Conservation (phyloP, 1,284 basidiomycete species). For the Puccinia polysora region DNA sequence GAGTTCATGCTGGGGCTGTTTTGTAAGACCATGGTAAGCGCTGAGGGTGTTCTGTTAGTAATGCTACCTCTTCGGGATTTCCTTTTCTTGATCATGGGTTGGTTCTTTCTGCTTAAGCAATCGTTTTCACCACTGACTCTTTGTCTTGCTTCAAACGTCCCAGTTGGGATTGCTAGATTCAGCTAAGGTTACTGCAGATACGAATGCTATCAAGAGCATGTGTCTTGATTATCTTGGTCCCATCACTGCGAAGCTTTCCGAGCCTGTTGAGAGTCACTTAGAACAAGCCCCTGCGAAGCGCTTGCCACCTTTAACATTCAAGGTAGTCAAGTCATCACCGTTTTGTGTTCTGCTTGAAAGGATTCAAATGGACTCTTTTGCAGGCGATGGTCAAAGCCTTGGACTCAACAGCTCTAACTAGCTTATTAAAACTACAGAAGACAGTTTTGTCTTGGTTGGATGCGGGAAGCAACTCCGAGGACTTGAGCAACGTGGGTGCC, state of each 20-base stretch:
- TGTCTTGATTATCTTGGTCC: conserved; percentile 40
- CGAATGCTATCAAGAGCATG: conserved; percentile 36
- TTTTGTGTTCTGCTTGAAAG: neutral
- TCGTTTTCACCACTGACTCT: neutral
- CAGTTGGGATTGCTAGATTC: conserved; percentile 37
- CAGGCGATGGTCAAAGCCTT: conserved; percentile 20
- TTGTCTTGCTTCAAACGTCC: neutral
- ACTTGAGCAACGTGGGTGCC: conserved; percentile 12
- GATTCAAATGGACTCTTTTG: neutral
- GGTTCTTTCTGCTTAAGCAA: neutral
- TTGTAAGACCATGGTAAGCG: conserved; percentile 41
- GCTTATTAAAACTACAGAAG: conserved; percentile 25
- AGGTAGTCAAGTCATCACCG: neutral
- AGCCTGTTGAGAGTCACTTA: neutral
- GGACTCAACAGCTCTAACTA: conserved; percentile 7
- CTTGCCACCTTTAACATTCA: conserved; percentile 11
- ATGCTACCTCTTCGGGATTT: no score
- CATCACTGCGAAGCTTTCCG: conserved; percentile 28
- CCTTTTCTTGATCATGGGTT: neutral
- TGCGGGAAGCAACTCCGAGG: neutral
- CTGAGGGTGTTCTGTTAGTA: neutral
- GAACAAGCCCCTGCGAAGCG: neutral
- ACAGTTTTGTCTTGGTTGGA: conserved; percentile 12
- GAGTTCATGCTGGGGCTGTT: conserved; percentile 38
- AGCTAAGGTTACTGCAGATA: conserved; percentile 18